Evolutionary conservation across 148 eudicot genomes (phyloP).

Genomic region (Heliamphora exappendiculata): DNA sequence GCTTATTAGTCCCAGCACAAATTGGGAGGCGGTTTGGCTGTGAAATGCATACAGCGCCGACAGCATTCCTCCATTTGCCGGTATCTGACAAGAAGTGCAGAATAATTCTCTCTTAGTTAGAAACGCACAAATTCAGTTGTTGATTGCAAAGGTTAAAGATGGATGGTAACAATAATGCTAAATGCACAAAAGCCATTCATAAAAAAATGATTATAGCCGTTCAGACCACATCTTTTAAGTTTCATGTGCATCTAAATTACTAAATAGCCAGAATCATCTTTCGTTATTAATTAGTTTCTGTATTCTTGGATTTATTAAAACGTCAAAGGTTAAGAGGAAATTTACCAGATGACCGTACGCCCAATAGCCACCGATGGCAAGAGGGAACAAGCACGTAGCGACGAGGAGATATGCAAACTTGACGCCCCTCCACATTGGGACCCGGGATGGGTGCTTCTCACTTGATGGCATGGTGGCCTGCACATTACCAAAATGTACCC

Average conservation of each 20-base stretch:
- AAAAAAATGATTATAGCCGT: too few relatives aligned
- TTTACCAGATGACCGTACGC: constrained; percentile 14
- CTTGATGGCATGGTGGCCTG: constrained; percentile 24
- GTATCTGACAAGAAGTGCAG: constrained; percentile 18
- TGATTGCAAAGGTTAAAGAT: too few relatives aligned
- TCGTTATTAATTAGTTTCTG: too few relatives aligned
- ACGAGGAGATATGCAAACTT: constrained; percentile 9
- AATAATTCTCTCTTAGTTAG: not conserved
- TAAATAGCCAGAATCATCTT: too few relatives aligned
- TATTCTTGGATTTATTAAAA: not conserved
- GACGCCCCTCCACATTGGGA: constrained; percentile 20
- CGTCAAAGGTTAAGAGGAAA: too few relatives aligned
- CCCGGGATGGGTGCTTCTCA: constrained; percentile 13
- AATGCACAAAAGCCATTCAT: not conserved
- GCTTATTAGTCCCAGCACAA: constrained; percentile 16
- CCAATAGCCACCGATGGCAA: constrained; percentile 17
- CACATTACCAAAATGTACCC: not conserved
- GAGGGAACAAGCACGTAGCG: constrained; percentile 14
- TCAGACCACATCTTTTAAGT: too few relatives aligned
- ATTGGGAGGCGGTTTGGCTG: constrained; percentile 13
- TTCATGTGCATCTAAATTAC: too few relatives aligned
- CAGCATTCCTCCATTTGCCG: constrained; percentile 26
- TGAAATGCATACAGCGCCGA: constrained; percentile 17
- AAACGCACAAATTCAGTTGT: not conserved
- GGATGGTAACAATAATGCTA: not conserved